Percentiles rank a stretch among this genome's conserved stretches.
Conservation (phyloP, 2,329 filamentous ascomycete genomes). For the Stachybotrys elegans region DNA sequence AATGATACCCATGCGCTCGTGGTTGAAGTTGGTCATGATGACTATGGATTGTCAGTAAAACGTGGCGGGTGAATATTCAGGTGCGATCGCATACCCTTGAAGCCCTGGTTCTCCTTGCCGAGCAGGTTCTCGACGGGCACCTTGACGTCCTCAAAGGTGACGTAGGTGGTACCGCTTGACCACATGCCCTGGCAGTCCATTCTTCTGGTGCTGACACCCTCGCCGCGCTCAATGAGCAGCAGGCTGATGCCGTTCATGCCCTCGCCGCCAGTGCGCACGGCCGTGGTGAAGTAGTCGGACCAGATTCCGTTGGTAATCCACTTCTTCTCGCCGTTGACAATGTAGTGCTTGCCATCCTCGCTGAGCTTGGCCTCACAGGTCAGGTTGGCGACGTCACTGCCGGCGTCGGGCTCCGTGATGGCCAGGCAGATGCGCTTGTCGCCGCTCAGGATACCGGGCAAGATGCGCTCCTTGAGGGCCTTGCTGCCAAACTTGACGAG, state of each 20-base stretch:
- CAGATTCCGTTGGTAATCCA: slow-evolving; percentile 99
- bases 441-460: slow-evolving; percentile 81
- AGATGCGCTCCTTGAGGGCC: slow-evolving; percentile 75
- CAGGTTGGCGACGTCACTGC: slow-evolving; percentile 90
- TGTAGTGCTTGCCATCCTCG: slow-evolving; percentile 97
- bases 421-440: slow-evolving; percentile 97
- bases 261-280: slow-evolving; percentile 79
- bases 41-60: slow-evolving; percentile 42
- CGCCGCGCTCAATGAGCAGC: slow-evolving; percentile 84
- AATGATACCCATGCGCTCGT: slow-evolving; percentile 97
- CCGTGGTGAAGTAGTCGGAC: slow-evolving; percentile 96
- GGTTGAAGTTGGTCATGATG: slow-evolving; percentile 99
- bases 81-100: slow-evolving; percentile 56
- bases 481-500: slow-evolving; percentile 89
- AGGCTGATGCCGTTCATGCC: slow-evolving; percentile 93
- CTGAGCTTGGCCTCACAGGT: slow-evolving; percentile 93
- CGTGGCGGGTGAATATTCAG: not conserved
- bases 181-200: slow-evolving; percentile 99
- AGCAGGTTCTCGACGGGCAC: slow-evolving; percentile 98
- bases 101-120: slow-evolving; percentile 96
- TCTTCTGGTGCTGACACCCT: slow-evolving; percentile 83
- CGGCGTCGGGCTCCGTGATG: slow-evolving; percentile 94
- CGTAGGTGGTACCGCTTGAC: slow-evolving; percentile 91
- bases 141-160: slow-evolving; percentile 98
- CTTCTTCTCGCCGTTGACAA: slow-evolving; percentile 99